Evolutionary conservation across 306 rosid genomes (phyloP).

Genomic region (Cucurbita moschata): DNA sequence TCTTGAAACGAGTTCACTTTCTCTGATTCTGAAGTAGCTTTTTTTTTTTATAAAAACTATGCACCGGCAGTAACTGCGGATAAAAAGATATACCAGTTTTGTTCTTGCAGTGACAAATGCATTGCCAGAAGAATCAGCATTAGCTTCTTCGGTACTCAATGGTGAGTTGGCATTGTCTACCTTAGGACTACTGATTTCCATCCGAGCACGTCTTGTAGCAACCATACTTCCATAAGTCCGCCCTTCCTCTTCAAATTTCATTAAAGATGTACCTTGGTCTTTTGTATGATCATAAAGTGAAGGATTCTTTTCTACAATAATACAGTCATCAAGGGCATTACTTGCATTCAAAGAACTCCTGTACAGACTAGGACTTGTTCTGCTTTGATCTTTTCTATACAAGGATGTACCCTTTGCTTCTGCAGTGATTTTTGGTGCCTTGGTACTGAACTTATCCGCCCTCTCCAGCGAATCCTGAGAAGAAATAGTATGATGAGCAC

Average conservation of each 20-base stretch:
- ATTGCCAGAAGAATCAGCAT: constrained; percentile 26
- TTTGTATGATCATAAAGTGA: constrained; percentile 20
- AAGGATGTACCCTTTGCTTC: constrained; percentile 42
- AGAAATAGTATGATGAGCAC: not conserved
- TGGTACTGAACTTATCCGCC: constrained; percentile 22
- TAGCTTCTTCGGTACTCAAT: constrained; percentile 37
- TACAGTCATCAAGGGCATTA: constrained; percentile 33
- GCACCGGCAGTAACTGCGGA: not conserved
- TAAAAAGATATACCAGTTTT: constrained; percentile 29
- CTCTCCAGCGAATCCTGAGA: constrained; percentile 36
- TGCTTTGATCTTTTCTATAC: constrained; percentile 25
- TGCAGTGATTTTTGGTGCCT: constrained; percentile 23
- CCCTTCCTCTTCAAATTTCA: constrained; percentile 45
- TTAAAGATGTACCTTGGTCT: constrained; percentile 21
- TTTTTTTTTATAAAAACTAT: not conserved
- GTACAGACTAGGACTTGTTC: constrained; percentile 21
- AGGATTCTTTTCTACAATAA: constrained; percentile 36
- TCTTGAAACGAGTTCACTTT: not conserved
- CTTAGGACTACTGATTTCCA: constrained; percentile 42
- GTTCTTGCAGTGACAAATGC: constrained; percentile 67
- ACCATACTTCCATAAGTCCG: constrained; percentile 26
- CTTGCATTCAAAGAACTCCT: constrained; percentile 23
- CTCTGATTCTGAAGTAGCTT: not conserved
- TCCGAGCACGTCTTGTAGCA: constrained; percentile 43
- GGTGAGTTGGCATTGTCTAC: constrained; percentile 43